These are phyloP conservation scores for Ogataea pignaliae DNA, from an alignment of 805 yeast species.

Conservation along the genomic window DNA sequence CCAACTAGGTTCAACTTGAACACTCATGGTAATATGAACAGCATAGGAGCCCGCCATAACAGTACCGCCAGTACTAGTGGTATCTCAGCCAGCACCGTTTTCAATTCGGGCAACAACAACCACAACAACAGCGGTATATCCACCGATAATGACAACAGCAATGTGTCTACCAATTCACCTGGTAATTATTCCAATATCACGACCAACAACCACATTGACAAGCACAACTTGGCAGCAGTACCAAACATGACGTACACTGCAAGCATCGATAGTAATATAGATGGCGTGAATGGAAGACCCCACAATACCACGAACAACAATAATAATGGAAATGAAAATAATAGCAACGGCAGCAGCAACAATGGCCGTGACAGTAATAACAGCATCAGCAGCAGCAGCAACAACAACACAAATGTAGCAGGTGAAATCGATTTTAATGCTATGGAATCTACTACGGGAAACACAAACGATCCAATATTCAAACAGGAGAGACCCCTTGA, in stretches of 20 bases:
- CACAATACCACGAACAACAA: too few species aligned
- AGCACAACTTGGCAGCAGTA: too few species aligned
- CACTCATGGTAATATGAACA: not conserved
- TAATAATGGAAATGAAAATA: too few species aligned
- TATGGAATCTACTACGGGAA: not conserved
- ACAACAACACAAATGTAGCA: not conserved
- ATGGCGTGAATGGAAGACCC: too few species aligned
- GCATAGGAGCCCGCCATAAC: not conserved
- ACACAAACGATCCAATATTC: not conserved
- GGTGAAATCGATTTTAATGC: not conserved
- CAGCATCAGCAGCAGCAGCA: not conserved
- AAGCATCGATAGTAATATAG: too few species aligned
- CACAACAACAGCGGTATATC: not conserved
- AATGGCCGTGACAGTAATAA: too few species aligned
- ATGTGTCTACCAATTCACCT: too few species aligned
- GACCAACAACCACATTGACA: too few species aligned
- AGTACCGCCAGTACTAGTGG: not conserved
- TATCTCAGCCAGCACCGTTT: not conserved
- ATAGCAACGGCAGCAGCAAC: not conserved
- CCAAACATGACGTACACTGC: too few species aligned
- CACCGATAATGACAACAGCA: not conserved
- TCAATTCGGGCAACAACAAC: not conserved
- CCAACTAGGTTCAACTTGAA: too few species aligned
- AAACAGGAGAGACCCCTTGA: not conserved
- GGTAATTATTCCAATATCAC: too few species aligned